phyloP scores from a whole-genome alignment of 1,284 basidiomycete species.

The Fomitopsis palustris region DNA sequence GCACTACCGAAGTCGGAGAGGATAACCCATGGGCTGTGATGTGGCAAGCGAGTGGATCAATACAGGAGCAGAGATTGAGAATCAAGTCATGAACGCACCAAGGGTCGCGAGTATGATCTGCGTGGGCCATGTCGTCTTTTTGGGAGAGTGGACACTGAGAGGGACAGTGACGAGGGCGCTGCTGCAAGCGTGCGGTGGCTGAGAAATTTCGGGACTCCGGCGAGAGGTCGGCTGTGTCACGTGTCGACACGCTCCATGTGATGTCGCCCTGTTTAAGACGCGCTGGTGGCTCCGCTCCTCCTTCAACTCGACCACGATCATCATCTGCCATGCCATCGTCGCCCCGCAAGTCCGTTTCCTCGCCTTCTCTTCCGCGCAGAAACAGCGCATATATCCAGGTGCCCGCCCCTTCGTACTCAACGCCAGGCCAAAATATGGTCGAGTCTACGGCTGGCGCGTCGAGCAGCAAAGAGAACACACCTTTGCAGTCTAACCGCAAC shows the following conservation, averaged over 20 bases:
- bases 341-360: slow-evolving; percentile 22
- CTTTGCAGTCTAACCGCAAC: slow-evolving; percentile 30
- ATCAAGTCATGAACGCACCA: slow-evolving; percentile 49
- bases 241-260: slow-evolving; percentile 26
- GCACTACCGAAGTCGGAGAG: slow-evolving; percentile 98
- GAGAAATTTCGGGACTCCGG: slow-evolving; percentile 22
- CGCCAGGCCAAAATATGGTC: not conserved
- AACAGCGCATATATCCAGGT: slow-evolving; percentile 57
- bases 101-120: slow-evolving; percentile 91
- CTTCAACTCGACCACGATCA: slow-evolving; percentile 21
- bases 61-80: not conserved
- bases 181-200: slow-evolving; percentile 5
- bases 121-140: slow-evolving; percentile 61
- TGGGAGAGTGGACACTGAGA: slow-evolving; percentile 14
- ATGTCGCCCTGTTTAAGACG: slow-evolving; percentile 15
- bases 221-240: slow-evolving; percentile 18
- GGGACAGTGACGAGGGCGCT: slow-evolving; percentile 15
- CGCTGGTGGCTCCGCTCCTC: slow-evolving; percentile 19
- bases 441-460: slow-evolving; percentile 13
- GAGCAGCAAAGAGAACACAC: slow-evolving; percentile 55
- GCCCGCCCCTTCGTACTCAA: slow-evolving; percentile 42
- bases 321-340: slow-evolving; percentile 9
- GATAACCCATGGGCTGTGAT: slow-evolving; percentile 91
- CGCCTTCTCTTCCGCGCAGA: slow-evolving; percentile 28
- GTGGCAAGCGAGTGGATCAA: slow-evolving; percentile 1